Evolutionary conservation across 805 yeast genomes (phyloP).

Genomic region (Metschnikowia lochheadii): DNA sequence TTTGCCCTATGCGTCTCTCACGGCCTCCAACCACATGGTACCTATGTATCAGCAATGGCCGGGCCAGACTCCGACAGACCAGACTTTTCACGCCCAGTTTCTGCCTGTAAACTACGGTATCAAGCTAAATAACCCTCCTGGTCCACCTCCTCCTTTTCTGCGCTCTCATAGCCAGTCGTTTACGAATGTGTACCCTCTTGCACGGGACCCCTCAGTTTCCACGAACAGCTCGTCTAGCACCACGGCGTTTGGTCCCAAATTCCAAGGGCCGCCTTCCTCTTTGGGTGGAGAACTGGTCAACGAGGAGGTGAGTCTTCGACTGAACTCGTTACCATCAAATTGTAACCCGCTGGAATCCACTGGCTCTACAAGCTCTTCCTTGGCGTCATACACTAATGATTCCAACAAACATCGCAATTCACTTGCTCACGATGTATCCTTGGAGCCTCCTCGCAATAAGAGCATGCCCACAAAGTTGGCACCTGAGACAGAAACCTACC

Average conservation of each 20-base stretch:
- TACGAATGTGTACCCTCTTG: background rate
- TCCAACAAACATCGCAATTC: background rate
- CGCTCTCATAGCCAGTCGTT: background rate
- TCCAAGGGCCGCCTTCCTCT: background rate
- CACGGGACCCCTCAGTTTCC: background rate
- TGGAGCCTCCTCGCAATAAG: background rate
- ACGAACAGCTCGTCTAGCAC: background rate
- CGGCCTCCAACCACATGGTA: background rate
- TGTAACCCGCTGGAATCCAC: background rate
- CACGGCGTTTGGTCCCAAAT: background rate
- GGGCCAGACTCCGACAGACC: background rate
- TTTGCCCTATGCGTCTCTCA: background rate
- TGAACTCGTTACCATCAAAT: background rate
- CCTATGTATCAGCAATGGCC: constrained; percentile 5
- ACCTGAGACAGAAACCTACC: background rate
- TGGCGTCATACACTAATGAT: background rate
- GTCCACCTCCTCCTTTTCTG: background rate
- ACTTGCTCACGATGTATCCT: background rate
- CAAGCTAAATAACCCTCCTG: background rate
- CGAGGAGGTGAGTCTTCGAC: background rate
- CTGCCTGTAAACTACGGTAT: background rate
- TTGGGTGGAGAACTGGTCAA: constrained; percentile 1
- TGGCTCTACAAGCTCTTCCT: background rate
- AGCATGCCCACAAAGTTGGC: background rate
- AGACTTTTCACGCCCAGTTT: background rate